phyloP scores from a whole-genome alignment of 441 rosid genomes.

The Mallotus japonicus region DNA sequence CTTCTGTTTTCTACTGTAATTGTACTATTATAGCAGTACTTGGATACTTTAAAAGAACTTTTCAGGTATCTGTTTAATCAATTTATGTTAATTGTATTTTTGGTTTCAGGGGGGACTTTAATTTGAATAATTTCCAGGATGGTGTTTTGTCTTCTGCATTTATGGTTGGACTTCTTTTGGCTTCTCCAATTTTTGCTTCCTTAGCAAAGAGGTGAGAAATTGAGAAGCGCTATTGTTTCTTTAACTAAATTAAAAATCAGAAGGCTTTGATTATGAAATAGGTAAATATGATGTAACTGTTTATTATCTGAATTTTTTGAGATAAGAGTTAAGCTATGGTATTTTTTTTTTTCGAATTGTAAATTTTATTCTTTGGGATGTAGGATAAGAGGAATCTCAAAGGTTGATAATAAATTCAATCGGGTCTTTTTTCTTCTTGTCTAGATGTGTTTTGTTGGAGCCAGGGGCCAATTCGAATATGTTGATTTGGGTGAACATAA shows the following conservation, averaged over 20 bases:
- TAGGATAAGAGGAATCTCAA: background rate
- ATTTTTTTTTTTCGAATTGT: background rate
- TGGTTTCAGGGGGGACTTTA: slow-evolving; percentile 67
- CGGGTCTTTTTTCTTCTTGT: too few relatives aligned
- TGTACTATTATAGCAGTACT: too few relatives aligned
- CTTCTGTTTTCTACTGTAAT: too few relatives aligned
- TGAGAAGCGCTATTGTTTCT: too few relatives aligned
- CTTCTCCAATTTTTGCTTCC: slow-evolving; percentile 93
- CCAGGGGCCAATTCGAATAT: too few relatives aligned
- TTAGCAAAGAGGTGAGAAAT: slow-evolving; percentile 66
- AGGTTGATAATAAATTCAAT: background rate
- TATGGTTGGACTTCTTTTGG: slow-evolving; percentile 94
- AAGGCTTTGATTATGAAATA: too few relatives aligned
- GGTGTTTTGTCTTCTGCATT: slow-evolving; percentile 92
- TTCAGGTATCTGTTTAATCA: background rate
- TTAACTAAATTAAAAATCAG: too few relatives aligned
- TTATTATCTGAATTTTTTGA: too few relatives aligned
- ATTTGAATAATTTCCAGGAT: slow-evolving; percentile 85
- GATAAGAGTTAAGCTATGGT: background rate
- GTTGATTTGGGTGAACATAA: too few relatives aligned
- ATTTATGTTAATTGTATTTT: slow-evolving; percentile 8
- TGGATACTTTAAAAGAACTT: background rate
- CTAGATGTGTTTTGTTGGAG: too few relatives aligned
- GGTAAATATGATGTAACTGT: too few relatives aligned
- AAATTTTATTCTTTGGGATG: background rate